Evolutionary conservation across 2,329 filamentous ascomycete genomes (phyloP), one percentile per base, ranked within the genome.

Genomic region (Trichoderma harzianum): DNA sequence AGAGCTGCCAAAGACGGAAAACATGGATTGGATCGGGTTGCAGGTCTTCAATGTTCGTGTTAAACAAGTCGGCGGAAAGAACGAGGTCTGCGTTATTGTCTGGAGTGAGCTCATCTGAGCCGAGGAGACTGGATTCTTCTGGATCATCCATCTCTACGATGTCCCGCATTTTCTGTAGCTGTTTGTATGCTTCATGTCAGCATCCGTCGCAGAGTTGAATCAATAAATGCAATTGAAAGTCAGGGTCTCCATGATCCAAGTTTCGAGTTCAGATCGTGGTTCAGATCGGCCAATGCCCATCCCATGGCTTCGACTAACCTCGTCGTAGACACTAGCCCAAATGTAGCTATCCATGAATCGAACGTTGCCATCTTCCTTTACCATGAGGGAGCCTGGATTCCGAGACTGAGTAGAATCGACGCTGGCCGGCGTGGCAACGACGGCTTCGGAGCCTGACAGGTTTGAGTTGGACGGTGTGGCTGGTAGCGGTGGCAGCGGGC

Each of bases 1-100:
- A 94, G 10, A 89, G 84, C 78, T 94, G 91, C 93, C 93, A 95
- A 6, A 95, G 84, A 65, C 86, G 86, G 76, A 93, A 90, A 30
- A 92, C 87, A 39, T 93, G 89, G 14, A 88, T 85, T 0, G 90
- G 87, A 5, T 88, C 83, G 0, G 93, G 92, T 75, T 92, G 90
- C 77, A 92, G 81, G 16, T 86, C 84, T 67, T 86, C 83, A 16
- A 83, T 75, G 58, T 79, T 83, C 28, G 79, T 77, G 7, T 80
- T 78, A 1, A 81, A 79, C 34, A 82, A 77, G 67, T 84, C 83
- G 36, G 82, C 81, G 6, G 78, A 76, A 64, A 89, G 80, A 12
- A 90, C 73, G 7, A 89, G 77, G 47, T 86, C 86, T 24, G 84
- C 82, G 62, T 87, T 85, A 70, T 86, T 84, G 72, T 89, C 87